These are phyloP conservation scores for Fonsecaea nubica DNA, from an alignment of 2,329 filamentous ascomycete genomes.

Conservation along the genomic window DNA sequence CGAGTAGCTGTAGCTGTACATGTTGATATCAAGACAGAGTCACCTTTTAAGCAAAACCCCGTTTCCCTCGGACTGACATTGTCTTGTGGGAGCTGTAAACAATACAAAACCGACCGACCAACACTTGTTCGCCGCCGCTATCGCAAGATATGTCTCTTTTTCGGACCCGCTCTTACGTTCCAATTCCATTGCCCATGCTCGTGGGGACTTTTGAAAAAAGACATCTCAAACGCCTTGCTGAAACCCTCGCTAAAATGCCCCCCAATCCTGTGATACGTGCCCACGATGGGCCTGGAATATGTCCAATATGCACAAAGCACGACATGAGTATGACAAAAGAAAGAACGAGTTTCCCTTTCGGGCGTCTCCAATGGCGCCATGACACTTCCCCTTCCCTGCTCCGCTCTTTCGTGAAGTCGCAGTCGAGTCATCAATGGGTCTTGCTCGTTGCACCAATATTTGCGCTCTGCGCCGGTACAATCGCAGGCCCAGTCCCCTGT, in stretches of 20 bases:
- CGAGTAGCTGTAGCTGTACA: background rate
- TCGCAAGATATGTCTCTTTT: background rate
- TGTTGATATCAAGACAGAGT: background rate
- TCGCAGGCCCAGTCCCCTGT: constrained; percentile 11
- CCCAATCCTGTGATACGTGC: background rate
- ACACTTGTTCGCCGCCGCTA: background rate
- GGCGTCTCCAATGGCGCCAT: background rate
- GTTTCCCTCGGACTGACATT: background rate
- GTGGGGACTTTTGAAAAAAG: background rate
- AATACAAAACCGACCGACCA: background rate
- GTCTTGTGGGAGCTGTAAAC: background rate
- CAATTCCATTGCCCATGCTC: constrained; percentile 3
- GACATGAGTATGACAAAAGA: background rate
- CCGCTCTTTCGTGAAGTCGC: background rate
- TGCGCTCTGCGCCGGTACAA: background rate
- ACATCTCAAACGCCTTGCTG: constrained; percentile 19
- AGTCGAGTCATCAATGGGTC: background rate
- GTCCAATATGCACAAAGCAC: constrained; percentile 3
- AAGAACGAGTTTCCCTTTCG: background rate
- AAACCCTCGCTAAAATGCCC: background rate
- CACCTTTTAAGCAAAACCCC: background rate
- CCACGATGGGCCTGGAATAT: background rate
- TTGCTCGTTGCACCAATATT: background rate
- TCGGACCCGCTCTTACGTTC: background rate
- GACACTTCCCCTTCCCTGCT: background rate